Base-by-base conservation (phyloP, 176 grass and related monocot species). In the Cenchrus americanus region DNA sequence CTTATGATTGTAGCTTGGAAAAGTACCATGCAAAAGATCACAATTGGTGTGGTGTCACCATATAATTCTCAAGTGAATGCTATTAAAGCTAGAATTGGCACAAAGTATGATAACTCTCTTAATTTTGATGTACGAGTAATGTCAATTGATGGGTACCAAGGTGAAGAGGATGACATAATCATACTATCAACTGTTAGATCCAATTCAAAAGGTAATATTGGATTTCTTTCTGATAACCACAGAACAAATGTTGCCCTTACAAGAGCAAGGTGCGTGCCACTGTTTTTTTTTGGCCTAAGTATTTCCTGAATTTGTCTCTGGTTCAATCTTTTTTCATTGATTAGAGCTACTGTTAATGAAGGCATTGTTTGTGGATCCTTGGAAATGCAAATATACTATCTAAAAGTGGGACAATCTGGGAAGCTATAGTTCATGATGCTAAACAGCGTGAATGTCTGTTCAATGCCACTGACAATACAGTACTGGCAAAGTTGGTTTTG, bases 211-310 rank as follows among this genome's bases (percentile, higher is more conserved):
- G 89, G 91, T 55, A 53, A 6, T 83, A 79, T 94, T 83, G 91
- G 89, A 62, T 97, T 94, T 91, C 82, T 94, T 60, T 37, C 58
- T 41, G 85, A 97, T 86, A 80, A 73, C 19, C 89, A 87, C 80
- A 94, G 94, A 76, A 86, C 85, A 77, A 97, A 92, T 80, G 94
- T 94, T 84, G 84, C 91, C 58, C 80, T 94, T 73, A 97, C 94
- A 61, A 97, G 94, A 87, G 94, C 91, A 69, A 91, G 87, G 91
- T 97, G 76, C 23, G 62, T 57, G 54, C 7, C 54, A 57, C 22
- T 57, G 58, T 18, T 10, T 24, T 67, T 58, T 8, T 30, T 30
- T 30, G 27, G 27, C 27, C 27, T 30, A 30, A 30, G 27, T 30
- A 30, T 30, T 57, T 57, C 54, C 18, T 57, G 18, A 57, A 8